phyloP scores from a whole-genome alignment of 306 rosid genomes.

The Alnus glutinosa region DNA sequence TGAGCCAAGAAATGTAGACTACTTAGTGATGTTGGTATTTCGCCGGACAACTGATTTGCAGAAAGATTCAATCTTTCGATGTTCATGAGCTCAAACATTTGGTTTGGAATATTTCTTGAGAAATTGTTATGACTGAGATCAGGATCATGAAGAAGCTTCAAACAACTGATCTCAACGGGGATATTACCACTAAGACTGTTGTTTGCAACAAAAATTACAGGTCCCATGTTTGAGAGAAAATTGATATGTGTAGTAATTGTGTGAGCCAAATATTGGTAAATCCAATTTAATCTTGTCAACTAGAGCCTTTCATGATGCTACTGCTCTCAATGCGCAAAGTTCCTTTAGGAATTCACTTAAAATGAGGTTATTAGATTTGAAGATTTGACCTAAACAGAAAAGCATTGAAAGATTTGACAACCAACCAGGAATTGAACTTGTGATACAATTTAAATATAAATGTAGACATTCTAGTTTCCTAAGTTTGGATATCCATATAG shows the following conservation, averaged over 20 bases:
- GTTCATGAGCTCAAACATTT: constrained; percentile 7
- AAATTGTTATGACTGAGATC: constrained; percentile 3
- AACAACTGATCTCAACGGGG: constrained; percentile 8
- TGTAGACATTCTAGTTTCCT: neutral
- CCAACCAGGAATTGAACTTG: constrained; percentile 2
- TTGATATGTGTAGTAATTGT: too few relatives aligned
- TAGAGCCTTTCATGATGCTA: neutral
- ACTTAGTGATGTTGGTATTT: neutral
- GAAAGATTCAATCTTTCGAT: constrained; percentile 5
- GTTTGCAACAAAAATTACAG: neutral
- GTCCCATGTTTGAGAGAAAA: neutral
- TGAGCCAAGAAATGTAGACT: constrained; percentile 1
- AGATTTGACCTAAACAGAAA: neutral
- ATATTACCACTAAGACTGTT: neutral
- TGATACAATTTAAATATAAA: neutral
- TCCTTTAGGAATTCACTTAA: neutral
- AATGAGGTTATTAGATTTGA: neutral
- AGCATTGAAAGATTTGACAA: constrained; percentile 5
- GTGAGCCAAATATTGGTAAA: neutral
- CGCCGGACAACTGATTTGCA: constrained; percentile 3
- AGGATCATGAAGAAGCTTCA: neutral
- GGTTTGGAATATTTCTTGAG: neutral
- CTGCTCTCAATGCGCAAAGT: neutral
- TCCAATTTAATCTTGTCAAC: neutral
- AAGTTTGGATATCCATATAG: neutral